phyloP scores from a whole-genome alignment of 495 filamentous ascomycete genomes.

The Neurospora sp. region DNA sequence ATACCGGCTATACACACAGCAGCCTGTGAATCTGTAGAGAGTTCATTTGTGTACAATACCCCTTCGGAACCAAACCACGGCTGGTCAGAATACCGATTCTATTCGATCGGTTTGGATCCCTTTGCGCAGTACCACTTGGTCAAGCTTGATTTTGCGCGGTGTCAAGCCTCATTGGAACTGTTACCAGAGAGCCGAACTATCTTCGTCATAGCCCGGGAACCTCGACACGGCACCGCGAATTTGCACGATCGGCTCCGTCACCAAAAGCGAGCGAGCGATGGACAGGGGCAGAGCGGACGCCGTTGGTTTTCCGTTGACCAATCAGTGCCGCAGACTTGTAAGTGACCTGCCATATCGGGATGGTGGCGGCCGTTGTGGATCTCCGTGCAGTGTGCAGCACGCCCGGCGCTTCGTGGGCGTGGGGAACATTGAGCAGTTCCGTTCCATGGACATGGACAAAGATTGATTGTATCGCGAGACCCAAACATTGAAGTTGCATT shows the following conservation, averaged over 20 bases:
- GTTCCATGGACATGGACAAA: not conserved
- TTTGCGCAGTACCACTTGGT: not conserved
- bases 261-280: not conserved
- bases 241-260: not conserved
- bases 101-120: not conserved
- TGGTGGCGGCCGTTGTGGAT: not conserved
- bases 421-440: not conserved
- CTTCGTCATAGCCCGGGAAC: not conserved
- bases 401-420: not conserved
- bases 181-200: not conserved
- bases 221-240: not conserved
- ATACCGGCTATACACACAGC: not conserved
- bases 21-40: not conserved
- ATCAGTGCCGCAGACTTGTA: not conserved
- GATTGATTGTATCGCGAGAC: not conserved
- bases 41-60: not conserved
- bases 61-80: not conserved
- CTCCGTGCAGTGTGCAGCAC: not conserved
- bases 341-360: conserved; percentile 6
- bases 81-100: not conserved
- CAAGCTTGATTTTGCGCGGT: not conserved
- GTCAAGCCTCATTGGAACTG: not conserved
- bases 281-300: not conserved
- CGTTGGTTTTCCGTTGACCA: not conserved
- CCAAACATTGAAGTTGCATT: not conserved